Conservation (phyloP, 768 basidiomycete genomes). For the Russula griseocarnosa region DNA sequence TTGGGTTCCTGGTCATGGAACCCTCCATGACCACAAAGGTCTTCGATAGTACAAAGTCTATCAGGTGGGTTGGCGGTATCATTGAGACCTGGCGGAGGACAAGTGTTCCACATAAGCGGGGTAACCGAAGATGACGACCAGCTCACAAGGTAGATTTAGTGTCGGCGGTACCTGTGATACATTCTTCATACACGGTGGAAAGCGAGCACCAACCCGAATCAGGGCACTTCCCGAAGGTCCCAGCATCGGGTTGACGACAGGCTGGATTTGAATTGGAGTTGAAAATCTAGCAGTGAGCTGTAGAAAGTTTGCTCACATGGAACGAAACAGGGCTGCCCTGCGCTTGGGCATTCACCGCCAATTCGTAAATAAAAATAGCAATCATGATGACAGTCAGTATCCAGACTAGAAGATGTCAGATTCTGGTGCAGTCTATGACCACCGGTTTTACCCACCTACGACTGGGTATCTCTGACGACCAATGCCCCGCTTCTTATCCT, state of each 20-base stretch:
- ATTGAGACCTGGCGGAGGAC: constrained; percentile 55
- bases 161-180: constrained; percentile 54
- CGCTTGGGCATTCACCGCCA: constrained; percentile 65
- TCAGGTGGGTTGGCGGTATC: constrained; percentile 78
- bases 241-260: constrained; percentile 82
- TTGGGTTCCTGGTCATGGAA: constrained; percentile 45
- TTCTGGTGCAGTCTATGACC: background rate
- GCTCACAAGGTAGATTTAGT: constrained; percentile 54
- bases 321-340: constrained; percentile 86
- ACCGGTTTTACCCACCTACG: constrained; percentile 49
- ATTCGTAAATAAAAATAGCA: constrained; percentile 77
- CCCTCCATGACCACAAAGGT: constrained; percentile 88
- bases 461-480: constrained; percentile 78
- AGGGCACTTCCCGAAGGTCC: constrained; percentile 83
- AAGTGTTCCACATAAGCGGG: constrained; percentile 3
- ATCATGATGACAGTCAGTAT: constrained; percentile 61
- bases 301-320: constrained; percentile 48
- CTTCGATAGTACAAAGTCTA: constrained; percentile 66
- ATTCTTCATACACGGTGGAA: constrained; percentile 87
- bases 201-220: constrained; percentile 86
- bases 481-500: constrained; percentile 81
- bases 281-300: background rate
- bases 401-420: constrained; percentile 49
- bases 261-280: constrained; percentile 41
- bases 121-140: constrained; percentile 29